A percentile compares a stretch with the other conserved stretches of the same genome.
These are phyloP conservation scores for Hypoxylon intermedium DNA, from an alignment of 495 filamentous ascomycete genomes.

Conservation along the genomic window DNA sequence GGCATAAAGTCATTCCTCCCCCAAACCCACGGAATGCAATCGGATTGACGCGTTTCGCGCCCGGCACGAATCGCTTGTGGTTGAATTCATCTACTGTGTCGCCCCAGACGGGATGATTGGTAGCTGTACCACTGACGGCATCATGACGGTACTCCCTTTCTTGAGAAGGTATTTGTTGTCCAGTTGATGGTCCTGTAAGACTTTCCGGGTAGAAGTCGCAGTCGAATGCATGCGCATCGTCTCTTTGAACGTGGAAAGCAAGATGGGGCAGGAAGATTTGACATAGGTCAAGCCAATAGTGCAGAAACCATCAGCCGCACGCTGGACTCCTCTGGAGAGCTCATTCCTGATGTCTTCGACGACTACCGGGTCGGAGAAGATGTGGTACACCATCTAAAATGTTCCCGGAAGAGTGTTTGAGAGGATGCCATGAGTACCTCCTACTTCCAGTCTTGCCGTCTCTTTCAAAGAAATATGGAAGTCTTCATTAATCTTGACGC, in stretches of 20 bases:
- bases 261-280: conserved; percentile 2
- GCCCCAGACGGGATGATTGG: conserved; percentile 44
- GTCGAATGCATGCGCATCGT: conserved; percentile 9
- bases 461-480: conserved; percentile 2
- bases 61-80: conserved; percentile 46
- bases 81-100: conserved; percentile 46
- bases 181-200: conserved; percentile 32
- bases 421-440: conserved; percentile 2
- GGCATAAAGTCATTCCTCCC: conserved; percentile 58
- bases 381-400: conserved; percentile 34
- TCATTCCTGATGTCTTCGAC: not conserved
- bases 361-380: conserved; percentile 20
- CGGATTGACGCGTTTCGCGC: conserved; percentile 31
- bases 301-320: not conserved
- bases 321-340: not conserved
- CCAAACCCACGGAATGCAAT: conserved; percentile 57
- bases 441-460: conserved; percentile 13
- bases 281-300: conserved; percentile 2
- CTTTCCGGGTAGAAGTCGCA: conserved; percentile 7
- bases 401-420: conserved; percentile 27
- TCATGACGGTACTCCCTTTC: conserved; percentile 29
- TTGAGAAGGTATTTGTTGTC: conserved; percentile 40
- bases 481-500: too few species aligned
- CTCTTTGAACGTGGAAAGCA: conserved; percentile 13
- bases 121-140: conserved; percentile 33